phyloP scores from a whole-genome alignment of 805 yeast species.

The Saccharomycopsis selenospora region DNA sequence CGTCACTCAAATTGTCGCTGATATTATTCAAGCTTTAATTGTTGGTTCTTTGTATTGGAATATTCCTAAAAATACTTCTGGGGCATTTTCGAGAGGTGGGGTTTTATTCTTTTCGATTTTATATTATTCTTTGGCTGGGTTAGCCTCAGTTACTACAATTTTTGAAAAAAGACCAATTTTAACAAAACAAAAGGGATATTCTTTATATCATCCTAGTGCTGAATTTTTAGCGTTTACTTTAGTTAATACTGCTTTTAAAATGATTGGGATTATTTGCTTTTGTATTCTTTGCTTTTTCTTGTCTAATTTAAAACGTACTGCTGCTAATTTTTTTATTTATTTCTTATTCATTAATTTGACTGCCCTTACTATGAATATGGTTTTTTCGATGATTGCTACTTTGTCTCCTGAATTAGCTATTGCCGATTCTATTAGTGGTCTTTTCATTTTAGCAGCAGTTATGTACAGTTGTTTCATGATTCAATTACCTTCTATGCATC shows the following conservation, averaged over 20 bases:
- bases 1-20: conserved; percentile 39
- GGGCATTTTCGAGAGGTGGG: conserved; percentile 63
- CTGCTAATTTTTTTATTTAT: conserved; percentile 49
- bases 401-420: conserved; percentile 40
- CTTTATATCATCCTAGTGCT: conserved; percentile 66
- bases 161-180: conserved; percentile 52
- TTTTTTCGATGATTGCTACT: conserved; percentile 51
- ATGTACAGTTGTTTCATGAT: conserved; percentile 63
- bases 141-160: conserved; percentile 36
- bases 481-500: conserved; percentile 53
- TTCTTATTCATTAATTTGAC: conserved; percentile 38
- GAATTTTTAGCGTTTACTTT: conserved; percentile 59
- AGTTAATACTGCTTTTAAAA: conserved; percentile 58
- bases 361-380: conserved; percentile 40
- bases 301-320: conserved; percentile 39
- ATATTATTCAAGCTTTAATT: conserved; percentile 49
- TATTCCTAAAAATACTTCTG: conserved; percentile 41
- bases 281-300: conserved; percentile 50
- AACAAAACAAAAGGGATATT: conserved; percentile 63
- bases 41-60: conserved; percentile 57
- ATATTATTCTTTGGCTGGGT: conserved; percentile 42
- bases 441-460: conserved; percentile 41
- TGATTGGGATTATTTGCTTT: conserved; percentile 38
- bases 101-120: conserved; percentile 51
- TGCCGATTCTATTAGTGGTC: conserved; percentile 57